These are phyloP conservation scores for Tremellales sp. DNA, from an alignment of 1,284 basidiomycete genomes.

Conservation along the genomic window DNA sequence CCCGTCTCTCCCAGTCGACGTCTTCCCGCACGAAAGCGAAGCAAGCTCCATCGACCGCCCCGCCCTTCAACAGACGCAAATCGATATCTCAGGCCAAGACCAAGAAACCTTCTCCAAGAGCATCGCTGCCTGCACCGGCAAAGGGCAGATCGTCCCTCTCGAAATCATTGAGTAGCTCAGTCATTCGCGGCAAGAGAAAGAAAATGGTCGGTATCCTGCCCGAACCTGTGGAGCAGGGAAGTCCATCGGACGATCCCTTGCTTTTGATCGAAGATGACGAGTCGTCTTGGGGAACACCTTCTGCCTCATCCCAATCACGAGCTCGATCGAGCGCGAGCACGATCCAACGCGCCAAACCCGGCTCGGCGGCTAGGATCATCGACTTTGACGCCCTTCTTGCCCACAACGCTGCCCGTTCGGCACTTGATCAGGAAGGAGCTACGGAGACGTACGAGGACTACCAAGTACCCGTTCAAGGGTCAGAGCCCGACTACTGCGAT, in stretches of 20 bases:
- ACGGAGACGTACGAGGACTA: background rate
- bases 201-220: slow-evolving; percentile 8
- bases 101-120: background rate
- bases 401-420: too few species aligned
- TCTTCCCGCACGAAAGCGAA: background rate
- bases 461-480: background rate
- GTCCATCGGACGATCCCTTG: slow-evolving; percentile 24
- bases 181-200: slow-evolving; percentile 5
- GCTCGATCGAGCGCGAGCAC: background rate
- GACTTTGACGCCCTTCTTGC: background rate
- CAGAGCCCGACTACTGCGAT: background rate
- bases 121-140: slow-evolving; percentile 1
- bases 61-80: background rate
- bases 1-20: background rate
- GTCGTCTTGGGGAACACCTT: background rate
- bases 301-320: background rate
- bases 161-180: background rate
- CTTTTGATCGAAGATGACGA: slow-evolving; percentile 12
- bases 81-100: slow-evolving; percentile 1
- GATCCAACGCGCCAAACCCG: background rate
- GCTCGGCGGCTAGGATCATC: background rate
- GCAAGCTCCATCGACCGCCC: background rate
- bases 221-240: slow-evolving; percentile 11
- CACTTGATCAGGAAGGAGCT: too few species aligned
- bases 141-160: too few species aligned